These are phyloP conservation scores for Erodium moschatum DNA, from an alignment of 441 rosid species.

Conservation along the genomic window DNA sequence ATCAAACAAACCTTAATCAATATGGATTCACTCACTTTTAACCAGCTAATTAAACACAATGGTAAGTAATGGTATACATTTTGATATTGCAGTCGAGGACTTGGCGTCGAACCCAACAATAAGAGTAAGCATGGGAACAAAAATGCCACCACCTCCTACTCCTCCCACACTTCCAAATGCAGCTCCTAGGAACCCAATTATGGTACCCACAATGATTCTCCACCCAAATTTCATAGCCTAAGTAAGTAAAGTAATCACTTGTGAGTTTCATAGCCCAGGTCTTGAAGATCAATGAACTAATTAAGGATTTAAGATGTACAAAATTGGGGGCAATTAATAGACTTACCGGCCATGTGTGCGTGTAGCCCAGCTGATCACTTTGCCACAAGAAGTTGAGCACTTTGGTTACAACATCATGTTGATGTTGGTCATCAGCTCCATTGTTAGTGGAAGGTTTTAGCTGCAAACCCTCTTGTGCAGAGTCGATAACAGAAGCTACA, in stretches of 20 bases:
- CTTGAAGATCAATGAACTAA: not conserved
- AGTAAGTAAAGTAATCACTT: too few species aligned
- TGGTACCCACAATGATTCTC: constrained; percentile 28
- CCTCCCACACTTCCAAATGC: constrained; percentile 40
- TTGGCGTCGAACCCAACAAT: constrained; percentile 35
- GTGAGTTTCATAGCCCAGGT: too few species aligned
- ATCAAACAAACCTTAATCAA: not conserved
- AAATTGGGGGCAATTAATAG: not conserved
- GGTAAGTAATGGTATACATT: constrained; percentile 20
- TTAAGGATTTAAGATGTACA: too few species aligned
- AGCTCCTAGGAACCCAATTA: constrained; percentile 36
- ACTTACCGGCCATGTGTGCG: constrained; percentile 81
- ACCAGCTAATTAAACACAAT: not conserved
- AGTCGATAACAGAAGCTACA: not conserved
- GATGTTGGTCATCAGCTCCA: not conserved
- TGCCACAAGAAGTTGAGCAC: constrained; percentile 46
- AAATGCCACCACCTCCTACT: constrained; percentile 41
- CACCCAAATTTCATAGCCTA: constrained; percentile 28
- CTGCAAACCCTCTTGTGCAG: not conserved
- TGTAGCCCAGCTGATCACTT: constrained; percentile 44
- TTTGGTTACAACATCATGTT: not conserved
- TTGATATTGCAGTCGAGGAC: constrained; percentile 34
- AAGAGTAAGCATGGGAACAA: constrained; percentile 36
- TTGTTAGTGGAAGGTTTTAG: not conserved
- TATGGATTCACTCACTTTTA: not conserved